phyloP scores from a whole-genome alignment of 495 filamentous ascomycete species.

The Penicillium riverlandense region DNA sequence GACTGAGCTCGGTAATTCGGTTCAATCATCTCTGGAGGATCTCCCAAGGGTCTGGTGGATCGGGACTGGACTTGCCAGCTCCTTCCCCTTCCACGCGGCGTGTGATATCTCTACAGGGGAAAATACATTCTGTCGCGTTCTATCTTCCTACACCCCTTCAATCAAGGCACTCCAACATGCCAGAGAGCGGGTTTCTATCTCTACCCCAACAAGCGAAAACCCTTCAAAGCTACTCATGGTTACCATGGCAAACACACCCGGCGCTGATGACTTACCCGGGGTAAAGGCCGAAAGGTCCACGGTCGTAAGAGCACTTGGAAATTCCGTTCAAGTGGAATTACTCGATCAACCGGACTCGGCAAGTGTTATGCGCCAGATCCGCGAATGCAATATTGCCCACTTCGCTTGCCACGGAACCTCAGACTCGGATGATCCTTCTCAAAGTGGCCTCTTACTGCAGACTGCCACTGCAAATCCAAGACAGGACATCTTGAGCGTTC shows the following conservation, averaged over 20 bases:
- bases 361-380: conserved; percentile 7
- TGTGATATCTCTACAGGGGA: conserved; percentile 1
- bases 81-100: conserved; percentile 18
- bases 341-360: conserved; percentile 3
- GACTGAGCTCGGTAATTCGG: conserved; percentile 1
- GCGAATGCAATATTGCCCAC: conserved; percentile 14
- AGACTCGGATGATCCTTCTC: conserved; percentile 9
- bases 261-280: too few relatives aligned
- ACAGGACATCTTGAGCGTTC: conserved; percentile 7
- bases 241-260: too few relatives aligned
- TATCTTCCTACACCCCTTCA: conserved; percentile 24
- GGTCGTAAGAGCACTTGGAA: not conserved
- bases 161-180: conserved; percentile 16
- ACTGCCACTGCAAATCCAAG: not conserved
- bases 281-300: not conserved
- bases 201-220: too few relatives aligned
- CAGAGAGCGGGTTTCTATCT: not conserved
- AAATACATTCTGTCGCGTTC: conserved; percentile 10
- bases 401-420: conserved; percentile 20
- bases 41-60: conserved; percentile 18
- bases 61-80: conserved; percentile 7
- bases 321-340: not conserved
- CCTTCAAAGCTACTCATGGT: too few relatives aligned
- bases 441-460: conserved; percentile 15
- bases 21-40: not conserved